Conservation (phyloP, 768 basidiomycete genomes). For the Lentinula sp. region DNA sequence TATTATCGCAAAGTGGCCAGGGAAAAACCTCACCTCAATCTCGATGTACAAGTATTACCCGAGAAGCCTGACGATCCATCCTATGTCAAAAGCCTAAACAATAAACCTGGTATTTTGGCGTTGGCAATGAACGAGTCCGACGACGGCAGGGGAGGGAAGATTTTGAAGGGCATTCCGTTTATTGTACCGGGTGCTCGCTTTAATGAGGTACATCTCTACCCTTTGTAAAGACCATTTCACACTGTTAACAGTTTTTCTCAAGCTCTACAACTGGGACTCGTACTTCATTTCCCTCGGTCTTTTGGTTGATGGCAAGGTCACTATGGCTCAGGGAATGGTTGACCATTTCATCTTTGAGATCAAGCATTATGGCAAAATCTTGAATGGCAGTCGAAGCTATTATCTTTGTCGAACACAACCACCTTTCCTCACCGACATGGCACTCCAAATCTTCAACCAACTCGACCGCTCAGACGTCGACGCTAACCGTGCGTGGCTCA, state of each 20-base stretch:
- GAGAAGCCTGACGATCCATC: constrained; percentile 77
- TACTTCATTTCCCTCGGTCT: constrained; percentile 94
- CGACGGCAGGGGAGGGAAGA: constrained; percentile 71
- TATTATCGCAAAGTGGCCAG: constrained; percentile 89
- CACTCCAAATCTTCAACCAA: constrained; percentile 95
- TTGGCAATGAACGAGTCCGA: constrained; percentile 92
- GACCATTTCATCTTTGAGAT: constrained; percentile 99
- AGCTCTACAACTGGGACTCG: constrained; percentile 95
- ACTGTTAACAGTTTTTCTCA: constrained; percentile 4
- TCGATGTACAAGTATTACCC: constrained; percentile 90
- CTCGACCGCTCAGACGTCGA: constrained; percentile 80
- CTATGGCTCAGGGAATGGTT: constrained; percentile 96
- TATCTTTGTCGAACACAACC: constrained; percentile 96
- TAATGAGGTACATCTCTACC: constrained; percentile 62
- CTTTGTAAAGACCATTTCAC: constrained; percentile 3
- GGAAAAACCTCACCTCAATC: constrained; percentile 89
- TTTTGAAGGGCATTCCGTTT: constrained; percentile 91
- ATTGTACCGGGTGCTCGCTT: constrained; percentile 94
- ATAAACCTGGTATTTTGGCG: constrained; percentile 90
- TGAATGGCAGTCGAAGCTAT: constrained; percentile 93
- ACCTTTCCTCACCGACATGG: constrained; percentile 98
- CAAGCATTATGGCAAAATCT: constrained; percentile 93
- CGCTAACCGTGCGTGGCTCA: constrained; percentile 86
- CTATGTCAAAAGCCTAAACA: constrained; percentile 90
- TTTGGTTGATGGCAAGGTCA: constrained; percentile 88